Base-by-base conservation (phyloP, 345 rosid genomes). In the Erucastrum elatum region DNA sequence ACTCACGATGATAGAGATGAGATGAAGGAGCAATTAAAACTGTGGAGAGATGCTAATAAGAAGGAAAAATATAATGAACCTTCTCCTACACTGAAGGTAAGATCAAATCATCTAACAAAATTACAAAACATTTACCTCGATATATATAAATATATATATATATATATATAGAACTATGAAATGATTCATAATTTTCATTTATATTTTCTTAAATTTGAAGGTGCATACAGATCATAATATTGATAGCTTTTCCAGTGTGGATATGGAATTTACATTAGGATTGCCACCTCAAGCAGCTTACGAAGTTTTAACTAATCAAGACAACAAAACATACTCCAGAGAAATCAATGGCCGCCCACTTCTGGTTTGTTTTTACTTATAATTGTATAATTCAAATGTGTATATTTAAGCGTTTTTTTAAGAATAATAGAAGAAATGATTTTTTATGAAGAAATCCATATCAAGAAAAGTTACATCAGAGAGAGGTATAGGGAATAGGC, bases 21-120 rank as follows among this genome's bases (percentile, higher is more conserved):
- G 37, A 88, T 86, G 82, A 85, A 78, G 70, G 93, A 91, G 33
- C 73, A 75, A 59, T 15, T 93, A 75, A 88, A 83, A 72, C 82
- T 79, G 70, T 93, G 98, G 98, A 89, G 87, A 84, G 90, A 80
- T 68, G 58, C 78, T 66, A 11, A 66, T n/a, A 66, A 77, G 64
- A 89, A 87, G 71, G 82, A 88, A 8, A 75, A 80, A 17, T 93
- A 93, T 93, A n/a, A 33, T 17, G 91, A 86, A 80, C 77, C 73
- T 25, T 76, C 85, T 84, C 80, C 95, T 21, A 76, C 80, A 80
- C 73, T 89, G 76, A 84, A 88, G 88, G 97, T 91, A 64, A 70
- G 78, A 64, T 30, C 34, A 53, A 31, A 66, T 37, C 39, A 55
- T 17, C 30, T n/a, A 35, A 8, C 0, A 41, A n/a, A 17, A 4